Evolutionary conservation across 2,329 filamentous ascomycete genomes (phyloP).

Genomic region (Cyclaneusma minus): DNA sequence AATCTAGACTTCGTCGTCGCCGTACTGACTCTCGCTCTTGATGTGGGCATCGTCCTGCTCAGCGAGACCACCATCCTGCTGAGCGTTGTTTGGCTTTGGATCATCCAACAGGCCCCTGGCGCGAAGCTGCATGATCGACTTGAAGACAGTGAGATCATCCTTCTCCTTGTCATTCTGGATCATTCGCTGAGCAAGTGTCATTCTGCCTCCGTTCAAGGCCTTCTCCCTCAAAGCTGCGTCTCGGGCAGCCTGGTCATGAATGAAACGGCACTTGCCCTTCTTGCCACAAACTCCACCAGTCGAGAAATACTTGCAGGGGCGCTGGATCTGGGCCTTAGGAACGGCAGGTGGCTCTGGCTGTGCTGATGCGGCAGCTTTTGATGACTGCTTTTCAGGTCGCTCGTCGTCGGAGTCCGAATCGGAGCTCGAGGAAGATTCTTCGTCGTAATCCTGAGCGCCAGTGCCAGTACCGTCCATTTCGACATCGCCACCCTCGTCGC

Average conservation of each 20-base stretch:
- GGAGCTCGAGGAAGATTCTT: conserved; percentile 13
- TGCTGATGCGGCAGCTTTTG: conserved; percentile 20
- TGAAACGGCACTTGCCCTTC: conserved; percentile 62
- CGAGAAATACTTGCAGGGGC: conserved; percentile 57
- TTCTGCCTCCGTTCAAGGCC: conserved; percentile 46
- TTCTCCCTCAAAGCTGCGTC: conserved; percentile 48
- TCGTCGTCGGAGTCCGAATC: conserved; percentile 38
- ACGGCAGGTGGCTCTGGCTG: conserved; percentile 25
- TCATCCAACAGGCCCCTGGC: conserved; percentile 24
- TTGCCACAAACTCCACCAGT: conserved; percentile 55
- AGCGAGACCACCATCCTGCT: neutral
- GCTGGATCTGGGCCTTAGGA: conserved; percentile 43
- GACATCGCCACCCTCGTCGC: too few relatives aligned
- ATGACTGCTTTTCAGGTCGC: conserved; percentile 40
- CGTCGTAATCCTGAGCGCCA: neutral
- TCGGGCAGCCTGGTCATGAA: conserved; percentile 47
- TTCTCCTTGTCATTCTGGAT: conserved; percentile 54
- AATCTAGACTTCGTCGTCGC: too few relatives aligned
- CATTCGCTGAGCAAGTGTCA: conserved; percentile 50
- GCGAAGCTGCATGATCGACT: conserved; percentile 49
- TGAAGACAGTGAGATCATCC: conserved; percentile 49
- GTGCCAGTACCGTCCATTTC: conserved; percentile 16
- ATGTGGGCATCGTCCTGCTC: neutral
- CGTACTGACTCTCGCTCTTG: neutral
- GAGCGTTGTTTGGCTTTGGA: conserved; percentile 4